Base-by-base conservation (phyloP, 75 land plant genomes). In the Pinus albicaulis region DNA sequence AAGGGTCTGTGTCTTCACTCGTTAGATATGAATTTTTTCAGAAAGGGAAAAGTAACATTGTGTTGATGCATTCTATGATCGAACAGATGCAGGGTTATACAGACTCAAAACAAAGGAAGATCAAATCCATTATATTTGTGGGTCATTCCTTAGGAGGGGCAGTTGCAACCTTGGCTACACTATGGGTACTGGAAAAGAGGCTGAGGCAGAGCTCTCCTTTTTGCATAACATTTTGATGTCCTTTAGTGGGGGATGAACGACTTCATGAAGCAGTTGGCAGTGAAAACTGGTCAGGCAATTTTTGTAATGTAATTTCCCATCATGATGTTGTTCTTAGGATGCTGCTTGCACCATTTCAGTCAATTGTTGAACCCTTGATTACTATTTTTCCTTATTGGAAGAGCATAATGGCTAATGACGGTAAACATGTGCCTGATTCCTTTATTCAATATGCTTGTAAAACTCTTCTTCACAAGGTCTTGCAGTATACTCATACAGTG, bases 61-160 rank as follows among this genome's bases (percentile, higher is more conserved):
- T 19, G 19, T 19, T 4, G 6, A 17, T 17, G n/a, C 5, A 57
- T 57, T 57, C 38, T 34, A 17, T 66, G 19, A 19, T n/a, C 44
- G 7, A 5, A 17, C 70, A 66, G 70, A 66, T 66, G 48, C 44
- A 19, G 20, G 34, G 20, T 66, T 34, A 34, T 38, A 66, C 38
- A 20, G 38, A 31, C 44, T 20, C 20, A 5, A 66, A 41, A 41
- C 44, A 38, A 19, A 66, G 48, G 22, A n/a, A 66, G 17, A 48
- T 41, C 4, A 41, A 66, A 66, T 1, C 20, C n/a, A 74, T 87
- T 68, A 80, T 92, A 1, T 87, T 92, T 57, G 80, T 92, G 23
- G 94, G 94, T 11, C 94, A 92, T 62, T 92, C 94, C 19, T 70
- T 78, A 0, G 94, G 88, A 19, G 94, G 92, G 38, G 66, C 92